A percentile compares a stretch with the other conserved stretches of the same genome.
Conservation (phyloP, 192 early-diverging fungal species). For the Irineochytrium annulatum region DNA sequence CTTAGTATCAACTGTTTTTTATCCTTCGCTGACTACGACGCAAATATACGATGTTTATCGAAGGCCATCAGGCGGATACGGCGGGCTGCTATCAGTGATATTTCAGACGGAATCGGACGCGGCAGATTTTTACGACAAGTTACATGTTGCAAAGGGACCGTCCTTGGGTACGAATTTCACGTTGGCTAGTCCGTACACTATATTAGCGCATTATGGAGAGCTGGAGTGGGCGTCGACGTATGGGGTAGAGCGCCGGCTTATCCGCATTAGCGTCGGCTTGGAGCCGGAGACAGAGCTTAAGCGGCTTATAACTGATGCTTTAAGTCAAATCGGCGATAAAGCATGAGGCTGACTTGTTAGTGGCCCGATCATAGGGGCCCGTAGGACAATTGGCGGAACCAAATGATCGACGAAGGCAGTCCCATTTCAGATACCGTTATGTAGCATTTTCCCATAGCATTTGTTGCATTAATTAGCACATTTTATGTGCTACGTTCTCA, state of each 20-base stretch:
- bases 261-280: conserved; percentile 87
- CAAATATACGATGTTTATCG: conserved; percentile 64
- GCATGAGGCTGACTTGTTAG: too few species aligned
- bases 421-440: too few species aligned
- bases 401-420: too few species aligned
- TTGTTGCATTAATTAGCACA: too few species aligned
- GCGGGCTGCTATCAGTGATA: conserved; percentile 81
- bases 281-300: conserved; percentile 71
- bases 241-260: conserved; percentile 69
- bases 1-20: conserved; percentile 73
- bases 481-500: too few species aligned
- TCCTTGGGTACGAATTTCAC: conserved; percentile 97
- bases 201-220: conserved; percentile 92
- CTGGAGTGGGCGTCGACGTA: conserved; percentile 86
- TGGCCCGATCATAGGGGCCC: too few species aligned
- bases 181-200: conserved; percentile 87
- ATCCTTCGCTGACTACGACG: conserved; percentile 75
- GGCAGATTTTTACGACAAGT: conserved; percentile 71
- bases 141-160: conserved; percentile 86
- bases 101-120: conserved; percentile 57
- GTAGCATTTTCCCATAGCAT: too few species aligned
- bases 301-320: too few species aligned
- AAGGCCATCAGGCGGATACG: conserved; percentile 65
- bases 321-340: too few species aligned
- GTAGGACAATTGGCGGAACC: too few species aligned